These are phyloP conservation scores for Austroboletus eburneus DNA, from an alignment of 768 basidiomycete genomes.

Conservation along the genomic window DNA sequence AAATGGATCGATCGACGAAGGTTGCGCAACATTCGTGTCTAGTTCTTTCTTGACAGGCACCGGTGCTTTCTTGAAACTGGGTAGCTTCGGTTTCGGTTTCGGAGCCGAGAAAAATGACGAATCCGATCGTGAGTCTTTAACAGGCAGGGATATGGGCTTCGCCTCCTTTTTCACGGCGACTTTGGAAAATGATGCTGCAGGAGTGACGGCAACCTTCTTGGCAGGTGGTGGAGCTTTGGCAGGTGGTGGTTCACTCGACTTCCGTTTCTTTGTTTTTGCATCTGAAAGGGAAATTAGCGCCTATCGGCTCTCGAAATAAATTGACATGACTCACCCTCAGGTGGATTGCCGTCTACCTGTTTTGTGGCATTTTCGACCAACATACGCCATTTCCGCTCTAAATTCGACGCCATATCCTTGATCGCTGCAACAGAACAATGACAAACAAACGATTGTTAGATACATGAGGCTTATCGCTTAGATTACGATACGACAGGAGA, in stretches of 20 bases:
- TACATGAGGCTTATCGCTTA: slow-evolving; percentile 43
- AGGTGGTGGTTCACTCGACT: slow-evolving; percentile 50
- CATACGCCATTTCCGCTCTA: slow-evolving; percentile 79
- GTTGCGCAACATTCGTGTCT: slow-evolving; percentile 63
- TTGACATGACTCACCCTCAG: slow-evolving; percentile 74
- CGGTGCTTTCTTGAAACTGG: slow-evolving; percentile 81
- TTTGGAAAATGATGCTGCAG: slow-evolving; percentile 22
- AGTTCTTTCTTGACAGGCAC: slow-evolving; percentile 46
- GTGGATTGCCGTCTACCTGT: slow-evolving; percentile 37
- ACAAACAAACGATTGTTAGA: slow-evolving; percentile 58
- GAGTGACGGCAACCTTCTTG: slow-evolving; percentile 59
- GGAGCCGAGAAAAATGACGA: slow-evolving; percentile 87
- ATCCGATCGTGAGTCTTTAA: slow-evolving; percentile 80
- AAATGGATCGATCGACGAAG: slow-evolving; percentile 76
- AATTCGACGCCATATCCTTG: slow-evolving; percentile 90
- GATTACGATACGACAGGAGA: slow-evolving; percentile 31
- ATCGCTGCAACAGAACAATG: slow-evolving; percentile 57
- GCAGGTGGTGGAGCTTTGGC: slow-evolving; percentile 48
- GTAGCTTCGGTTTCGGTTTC: slow-evolving; percentile 78
- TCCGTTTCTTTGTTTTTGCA: slow-evolving; percentile 69
- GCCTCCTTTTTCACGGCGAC: slow-evolving; percentile 56
- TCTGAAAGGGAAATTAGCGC: slow-evolving; percentile 38
- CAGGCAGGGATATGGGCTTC: slow-evolving; percentile 31
- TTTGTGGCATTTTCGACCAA: slow-evolving; percentile 52
- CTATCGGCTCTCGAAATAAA: slow-evolving; percentile 26